Evolutionary conservation across 331 rosid species (phyloP).

Genomic region (Prunus yedoensis): DNA sequence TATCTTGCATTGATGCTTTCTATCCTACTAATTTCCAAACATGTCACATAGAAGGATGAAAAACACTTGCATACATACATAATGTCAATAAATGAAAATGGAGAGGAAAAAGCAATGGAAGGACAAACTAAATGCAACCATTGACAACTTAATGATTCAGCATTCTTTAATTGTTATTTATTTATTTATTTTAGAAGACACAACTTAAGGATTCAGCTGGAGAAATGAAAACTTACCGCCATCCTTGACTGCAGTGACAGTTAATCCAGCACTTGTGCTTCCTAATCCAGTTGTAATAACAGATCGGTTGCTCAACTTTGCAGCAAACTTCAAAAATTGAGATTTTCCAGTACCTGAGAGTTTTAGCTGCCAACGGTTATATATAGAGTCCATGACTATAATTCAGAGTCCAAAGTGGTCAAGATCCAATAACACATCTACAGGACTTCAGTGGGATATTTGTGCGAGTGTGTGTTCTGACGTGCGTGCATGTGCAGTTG

Average conservation of each 20-base stretch:
- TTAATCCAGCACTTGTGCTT: conserved; percentile 96
- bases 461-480: neutral
- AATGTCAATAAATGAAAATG: neutral
- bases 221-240: conserved; percentile 53
- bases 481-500: neutral
- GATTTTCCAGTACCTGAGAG: conserved; percentile 89
- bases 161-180: no score
- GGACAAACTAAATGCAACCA: neutral
- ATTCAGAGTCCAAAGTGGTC: neutral
- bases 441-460: neutral
- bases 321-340: conserved; percentile 90
- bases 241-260: conserved; percentile 96
- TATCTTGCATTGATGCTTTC: neutral
- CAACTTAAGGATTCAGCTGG: conserved; percentile 1
- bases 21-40: neutral
- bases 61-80: neutral
- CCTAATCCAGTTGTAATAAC: conserved; percentile 96
- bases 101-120: neutral
- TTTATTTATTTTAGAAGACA: neutral
- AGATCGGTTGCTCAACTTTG: conserved; percentile 87
- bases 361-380: conserved; percentile 5
- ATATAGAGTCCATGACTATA: neutral
- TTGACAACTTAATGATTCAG: no score
- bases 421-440: conserved; percentile 6
- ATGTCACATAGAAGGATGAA: conserved; percentile 7